phyloP scores from a whole-genome alignment of 2,329 filamentous ascomycete genomes.

The Epichloe gansuensis region DNA sequence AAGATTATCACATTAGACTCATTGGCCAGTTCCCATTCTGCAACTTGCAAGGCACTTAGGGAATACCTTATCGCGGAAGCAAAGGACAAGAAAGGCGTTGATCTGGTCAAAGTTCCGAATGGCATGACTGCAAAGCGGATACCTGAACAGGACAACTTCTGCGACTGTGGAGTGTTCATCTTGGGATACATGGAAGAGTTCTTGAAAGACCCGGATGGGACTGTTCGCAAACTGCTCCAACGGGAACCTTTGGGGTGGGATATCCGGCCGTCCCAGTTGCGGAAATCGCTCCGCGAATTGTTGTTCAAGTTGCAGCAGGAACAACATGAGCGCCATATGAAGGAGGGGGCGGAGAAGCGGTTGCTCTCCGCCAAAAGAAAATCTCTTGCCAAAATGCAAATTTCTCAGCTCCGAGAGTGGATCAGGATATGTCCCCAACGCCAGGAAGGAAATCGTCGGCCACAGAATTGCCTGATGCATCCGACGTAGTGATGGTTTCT shows the following conservation, averaged over 20 bases:
- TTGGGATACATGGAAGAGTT: slow-evolving; percentile 79
- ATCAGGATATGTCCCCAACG: neutral
- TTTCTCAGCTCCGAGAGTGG: neutral
- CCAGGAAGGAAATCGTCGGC: neutral
- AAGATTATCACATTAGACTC: slow-evolving; percentile 84
- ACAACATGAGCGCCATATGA: slow-evolving; percentile 34
- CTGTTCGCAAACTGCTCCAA: slow-evolving; percentile 54
- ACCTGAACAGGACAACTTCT: slow-evolving; percentile 71
- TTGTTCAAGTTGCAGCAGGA: slow-evolving; percentile 51
- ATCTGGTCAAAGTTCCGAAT: slow-evolving; percentile 24
- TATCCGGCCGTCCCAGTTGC: slow-evolving; percentile 48
- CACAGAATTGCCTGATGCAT: neutral
- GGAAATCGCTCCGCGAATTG: slow-evolving; percentile 51
- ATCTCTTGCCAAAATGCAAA: neutral
- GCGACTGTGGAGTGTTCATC: slow-evolving; percentile 81
- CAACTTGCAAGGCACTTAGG: slow-evolving; percentile 56
- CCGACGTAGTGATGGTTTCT: neutral
- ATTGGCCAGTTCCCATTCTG: slow-evolving; percentile 50
- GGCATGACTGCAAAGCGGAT: slow-evolving; percentile 61
- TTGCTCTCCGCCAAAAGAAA: slow-evolving; percentile 17
- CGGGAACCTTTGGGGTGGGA: slow-evolving; percentile 38
- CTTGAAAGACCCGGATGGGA: slow-evolving; percentile 58
- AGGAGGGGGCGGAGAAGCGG: slow-evolving; percentile 22
- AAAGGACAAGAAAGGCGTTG: slow-evolving; percentile 40
- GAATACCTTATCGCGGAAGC: slow-evolving; percentile 70